phyloP scores from a whole-genome alignment of 164 flowering plant species.

The Piper betle region DNA sequence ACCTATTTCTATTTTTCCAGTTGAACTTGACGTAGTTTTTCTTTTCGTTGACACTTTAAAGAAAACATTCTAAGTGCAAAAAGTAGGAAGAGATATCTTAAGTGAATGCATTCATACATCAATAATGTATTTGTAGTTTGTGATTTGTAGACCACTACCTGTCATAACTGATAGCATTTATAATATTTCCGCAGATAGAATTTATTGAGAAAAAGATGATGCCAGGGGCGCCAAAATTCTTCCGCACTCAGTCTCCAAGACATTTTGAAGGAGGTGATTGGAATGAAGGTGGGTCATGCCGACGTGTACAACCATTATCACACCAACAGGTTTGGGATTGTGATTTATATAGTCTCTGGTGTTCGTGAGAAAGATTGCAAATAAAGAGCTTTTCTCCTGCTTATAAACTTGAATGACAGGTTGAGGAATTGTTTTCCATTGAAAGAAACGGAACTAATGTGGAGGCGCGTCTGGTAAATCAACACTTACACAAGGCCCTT shows the following conservation, averaged over 20 bases:
- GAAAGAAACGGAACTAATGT: constrained; percentile 66
- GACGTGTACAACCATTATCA: constrained; percentile 41
- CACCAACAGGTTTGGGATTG: constrained; percentile 34
- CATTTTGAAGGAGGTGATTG: constrained; percentile 99
- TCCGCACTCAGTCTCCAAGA: constrained; percentile 90
- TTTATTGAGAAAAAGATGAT: constrained; percentile 39
- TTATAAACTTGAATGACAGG: constrained; percentile 23
- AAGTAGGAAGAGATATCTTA: too few species aligned
- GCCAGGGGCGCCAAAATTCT: constrained; percentile 35
- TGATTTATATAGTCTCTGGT: too few species aligned
- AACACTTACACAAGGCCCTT: constrained; percentile 52
- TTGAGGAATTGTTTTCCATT: constrained; percentile 50
- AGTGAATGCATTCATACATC: too few species aligned
- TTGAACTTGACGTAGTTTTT: too few species aligned
- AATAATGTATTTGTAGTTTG: too few species aligned
- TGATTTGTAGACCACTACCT: too few species aligned
- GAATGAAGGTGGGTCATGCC: constrained; percentile 93
- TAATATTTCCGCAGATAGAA: constrained; percentile 17
- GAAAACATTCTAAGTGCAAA: too few species aligned
- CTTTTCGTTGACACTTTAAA: too few species aligned
- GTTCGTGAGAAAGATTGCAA: background rate
- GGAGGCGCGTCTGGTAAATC: constrained; percentile 70
- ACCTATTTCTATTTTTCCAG: too few species aligned
- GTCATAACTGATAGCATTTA: too few species aligned
- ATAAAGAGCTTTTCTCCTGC: background rate